Conservation (phyloP, 768 basidiomycete species). For the Tylopilus vinaceipallidus region DNA sequence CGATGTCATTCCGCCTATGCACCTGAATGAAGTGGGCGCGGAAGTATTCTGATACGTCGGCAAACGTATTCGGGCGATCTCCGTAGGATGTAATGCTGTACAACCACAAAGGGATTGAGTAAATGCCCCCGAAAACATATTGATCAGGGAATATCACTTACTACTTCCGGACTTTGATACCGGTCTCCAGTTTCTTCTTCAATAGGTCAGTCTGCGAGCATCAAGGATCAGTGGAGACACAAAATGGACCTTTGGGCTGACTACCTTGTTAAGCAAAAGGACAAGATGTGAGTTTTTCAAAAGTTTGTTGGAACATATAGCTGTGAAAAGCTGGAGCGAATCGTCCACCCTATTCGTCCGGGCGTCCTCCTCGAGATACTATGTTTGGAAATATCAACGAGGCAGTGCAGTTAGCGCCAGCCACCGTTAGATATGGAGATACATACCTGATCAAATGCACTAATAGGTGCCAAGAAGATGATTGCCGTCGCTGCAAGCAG, state of each 20-base stretch:
- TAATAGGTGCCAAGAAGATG: conserved; percentile 84
- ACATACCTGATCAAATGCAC: conserved; percentile 80
- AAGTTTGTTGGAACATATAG: conserved; percentile 73
- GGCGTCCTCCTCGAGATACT: conserved; percentile 84
- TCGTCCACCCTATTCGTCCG: conserved; percentile 79
- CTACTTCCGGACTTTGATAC: conserved; percentile 73
- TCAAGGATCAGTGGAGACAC: conserved; percentile 8
- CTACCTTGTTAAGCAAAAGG: conserved; percentile 76
- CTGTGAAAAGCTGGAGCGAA: conserved; percentile 73
- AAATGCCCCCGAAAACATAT: neutral
- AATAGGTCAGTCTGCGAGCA: conserved; percentile 62
- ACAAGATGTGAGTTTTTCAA: conserved; percentile 71
- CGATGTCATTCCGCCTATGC: conserved; percentile 62
- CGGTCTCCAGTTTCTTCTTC: conserved; percentile 65
- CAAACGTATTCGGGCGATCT: conserved; percentile 66
- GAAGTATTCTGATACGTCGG: conserved; percentile 75
- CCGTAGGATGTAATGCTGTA: conserved; percentile 75
- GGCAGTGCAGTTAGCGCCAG: conserved; percentile 11
- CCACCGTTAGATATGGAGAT: neutral
- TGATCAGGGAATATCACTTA: conserved; percentile 38
- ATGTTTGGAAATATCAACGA: conserved; percentile 3
- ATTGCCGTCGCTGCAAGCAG: conserved; percentile 64
- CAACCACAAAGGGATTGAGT: neutral
- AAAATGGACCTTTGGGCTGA: conserved; percentile 2
- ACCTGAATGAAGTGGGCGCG: conserved; percentile 81